phyloP scores from a whole-genome alignment of 257 asterid species.

The Ilex asprella region DNA sequence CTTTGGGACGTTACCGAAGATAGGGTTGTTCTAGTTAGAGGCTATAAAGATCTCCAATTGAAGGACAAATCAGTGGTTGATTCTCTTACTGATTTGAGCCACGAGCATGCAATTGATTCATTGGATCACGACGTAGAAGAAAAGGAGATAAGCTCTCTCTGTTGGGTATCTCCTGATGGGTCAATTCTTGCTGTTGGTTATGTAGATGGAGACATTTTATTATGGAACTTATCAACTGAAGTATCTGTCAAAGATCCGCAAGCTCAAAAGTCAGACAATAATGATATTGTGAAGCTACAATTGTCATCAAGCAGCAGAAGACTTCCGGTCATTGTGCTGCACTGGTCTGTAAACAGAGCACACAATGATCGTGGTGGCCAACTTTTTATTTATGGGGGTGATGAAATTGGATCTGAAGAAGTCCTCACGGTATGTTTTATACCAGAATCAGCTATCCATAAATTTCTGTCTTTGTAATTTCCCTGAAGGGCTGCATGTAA shows the following conservation, averaged over 20 bases:
- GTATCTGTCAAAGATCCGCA: conserved; percentile 36
- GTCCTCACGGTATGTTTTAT: conserved; percentile 66
- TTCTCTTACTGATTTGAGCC: conserved; percentile 42
- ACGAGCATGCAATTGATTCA: conserved; percentile 25
- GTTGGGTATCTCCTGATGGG: conserved; percentile 94
- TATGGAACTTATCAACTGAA: conserved; percentile 69
- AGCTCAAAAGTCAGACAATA: conserved; percentile 33
- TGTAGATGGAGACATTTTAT: conserved; percentile 90
- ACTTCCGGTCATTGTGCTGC: conserved; percentile 92
- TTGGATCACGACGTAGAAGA: conserved; percentile 54
- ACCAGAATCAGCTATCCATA: neutral
- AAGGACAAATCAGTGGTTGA: conserved; percentile 40
- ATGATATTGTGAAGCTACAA: conserved; percentile 57
- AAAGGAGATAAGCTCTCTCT: conserved; percentile 89
- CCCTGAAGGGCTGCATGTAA: neutral
- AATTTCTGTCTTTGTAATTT: neutral
- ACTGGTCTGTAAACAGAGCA: conserved; percentile 61
- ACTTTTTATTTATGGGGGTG: conserved; percentile 92
- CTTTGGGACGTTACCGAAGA: conserved; percentile 93
- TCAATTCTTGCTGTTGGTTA: conserved; percentile 92
- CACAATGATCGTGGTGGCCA: conserved; percentile 54
- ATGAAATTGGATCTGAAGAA: conserved; percentile 89
- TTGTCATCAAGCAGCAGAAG: conserved; percentile 71
- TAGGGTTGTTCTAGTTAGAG: conserved; percentile 64
- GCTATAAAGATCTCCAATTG: conserved; percentile 56